Evolutionary conservation across 257 asterid species (phyloP).

Genomic region (Nicotiana tabacum): DNA sequence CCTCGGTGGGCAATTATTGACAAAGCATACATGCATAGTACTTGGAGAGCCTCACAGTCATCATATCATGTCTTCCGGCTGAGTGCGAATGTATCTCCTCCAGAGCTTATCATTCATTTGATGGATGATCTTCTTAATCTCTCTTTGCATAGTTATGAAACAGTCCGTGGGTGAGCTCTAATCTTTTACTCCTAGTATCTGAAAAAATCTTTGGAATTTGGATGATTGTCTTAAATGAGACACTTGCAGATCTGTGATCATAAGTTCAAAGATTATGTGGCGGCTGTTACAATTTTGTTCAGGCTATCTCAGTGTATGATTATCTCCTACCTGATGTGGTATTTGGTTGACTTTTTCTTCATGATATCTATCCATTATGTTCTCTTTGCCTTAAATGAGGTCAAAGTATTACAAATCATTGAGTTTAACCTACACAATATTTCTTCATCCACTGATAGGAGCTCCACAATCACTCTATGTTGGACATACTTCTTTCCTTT

Average conservation of each 20-base stretch:
- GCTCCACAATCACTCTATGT: neutral
- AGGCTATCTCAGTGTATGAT: neutral
- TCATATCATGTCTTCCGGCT: slow-evolving; percentile 73
- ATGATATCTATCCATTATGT: neutral
- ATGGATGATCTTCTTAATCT: slow-evolving; percentile 86
- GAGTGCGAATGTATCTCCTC: slow-evolving; percentile 50
- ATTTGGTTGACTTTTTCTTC: neutral
- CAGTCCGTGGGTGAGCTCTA: slow-evolving; percentile 79
- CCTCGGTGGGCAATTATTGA: slow-evolving; percentile 94
- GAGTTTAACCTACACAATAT: neutral
- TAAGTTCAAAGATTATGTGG: neutral
- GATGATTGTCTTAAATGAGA: neutral
- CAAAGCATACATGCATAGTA: slow-evolving; percentile 89
- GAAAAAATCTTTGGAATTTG: neutral
- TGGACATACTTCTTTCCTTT: neutral
- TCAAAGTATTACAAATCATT: neutral
- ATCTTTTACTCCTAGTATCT: neutral
- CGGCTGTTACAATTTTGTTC: neutral
- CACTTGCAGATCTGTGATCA: neutral
- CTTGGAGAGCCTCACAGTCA: slow-evolving; percentile 98
- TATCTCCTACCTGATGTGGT: neutral
- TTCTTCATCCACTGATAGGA: neutral
- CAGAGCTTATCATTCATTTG: slow-evolving; percentile 53
- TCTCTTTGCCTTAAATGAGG: neutral
- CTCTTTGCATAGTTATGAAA: slow-evolving; percentile 85